A percentile compares a stretch with the other conserved stretches of the same genome.
Evolutionary conservation across 352 stramenopile genomes (phyloP).

Genomic region (Phytopythium helicoides): DNA sequence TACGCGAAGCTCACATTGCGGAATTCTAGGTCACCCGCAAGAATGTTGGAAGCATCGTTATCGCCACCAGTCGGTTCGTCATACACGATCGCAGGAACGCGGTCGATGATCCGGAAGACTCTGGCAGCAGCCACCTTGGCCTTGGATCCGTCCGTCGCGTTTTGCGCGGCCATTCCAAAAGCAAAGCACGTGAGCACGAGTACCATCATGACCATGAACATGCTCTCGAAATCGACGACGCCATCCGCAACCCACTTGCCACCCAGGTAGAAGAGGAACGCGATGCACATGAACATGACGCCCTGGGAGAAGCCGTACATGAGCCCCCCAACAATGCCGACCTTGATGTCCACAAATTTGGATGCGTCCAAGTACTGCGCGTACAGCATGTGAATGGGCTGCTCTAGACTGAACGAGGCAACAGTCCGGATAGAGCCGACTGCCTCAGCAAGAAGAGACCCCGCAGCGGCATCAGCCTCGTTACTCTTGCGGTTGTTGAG

Average conservation of each 20-base stretch:
- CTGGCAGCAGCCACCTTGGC: no score
- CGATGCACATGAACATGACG: conserved; percentile 41
- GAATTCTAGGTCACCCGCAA: conserved; percentile 76
- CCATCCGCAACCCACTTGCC: conserved; percentile 37
- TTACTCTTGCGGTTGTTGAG: conserved; percentile 45
- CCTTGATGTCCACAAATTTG: conserved; percentile 21
- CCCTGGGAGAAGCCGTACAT: conserved; percentile 44
- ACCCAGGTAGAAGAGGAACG: conserved; percentile 63
- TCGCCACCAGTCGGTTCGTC: conserved; percentile 10
- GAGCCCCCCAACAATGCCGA: conserved; percentile 33
- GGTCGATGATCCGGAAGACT: no score
- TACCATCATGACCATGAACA: conserved; percentile 42
- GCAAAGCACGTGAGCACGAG: conserved; percentile 58
- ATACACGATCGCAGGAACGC: conserved; percentile 32
- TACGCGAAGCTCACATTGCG: conserved; percentile 89
- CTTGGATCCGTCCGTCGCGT: no score
- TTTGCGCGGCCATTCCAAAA: no score
- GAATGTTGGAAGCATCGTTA: conserved; percentile 7
- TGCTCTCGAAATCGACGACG: conserved; percentile 45
- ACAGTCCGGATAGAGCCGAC: conserved; percentile 60
- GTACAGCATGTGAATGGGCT: conserved; percentile 20
- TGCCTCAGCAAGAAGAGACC: conserved; percentile 35
- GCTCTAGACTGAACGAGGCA: conserved; percentile 47
- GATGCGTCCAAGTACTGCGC: conserved; percentile 21
- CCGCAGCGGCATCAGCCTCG: conserved; percentile 32